Conservation (phyloP, 768 basidiomycete species). For the Xerocomus spinulosus region DNA sequence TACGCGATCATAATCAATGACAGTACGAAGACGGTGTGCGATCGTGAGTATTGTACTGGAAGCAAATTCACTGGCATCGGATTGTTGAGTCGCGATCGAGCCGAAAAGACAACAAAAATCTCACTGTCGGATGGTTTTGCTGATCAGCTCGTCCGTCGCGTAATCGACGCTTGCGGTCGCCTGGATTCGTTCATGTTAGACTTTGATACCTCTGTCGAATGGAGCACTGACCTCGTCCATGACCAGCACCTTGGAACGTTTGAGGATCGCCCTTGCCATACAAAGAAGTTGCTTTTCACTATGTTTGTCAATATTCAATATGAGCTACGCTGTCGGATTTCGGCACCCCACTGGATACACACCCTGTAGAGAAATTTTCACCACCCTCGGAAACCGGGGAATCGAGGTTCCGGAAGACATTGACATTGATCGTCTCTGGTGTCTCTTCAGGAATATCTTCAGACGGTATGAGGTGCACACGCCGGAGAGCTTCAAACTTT, state of each 20-base stretch:
- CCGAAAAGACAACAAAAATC: slow-evolving; percentile 19
- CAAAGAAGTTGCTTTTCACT: slow-evolving; percentile 84
- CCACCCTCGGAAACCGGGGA: slow-evolving; percentile 76
- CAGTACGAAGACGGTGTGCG: slow-evolving; percentile 72
- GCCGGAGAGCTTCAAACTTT: slow-evolving; percentile 78
- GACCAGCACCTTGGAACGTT: slow-evolving; percentile 69
- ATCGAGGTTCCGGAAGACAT: slow-evolving; percentile 74
- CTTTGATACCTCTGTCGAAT: no score
- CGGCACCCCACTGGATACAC: slow-evolving; percentile 12
- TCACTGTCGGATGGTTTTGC: slow-evolving; percentile 76
- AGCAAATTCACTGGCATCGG: slow-evolving; percentile 57
- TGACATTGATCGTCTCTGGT: slow-evolving; percentile 52
- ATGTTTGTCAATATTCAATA: not conserved
- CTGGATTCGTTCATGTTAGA: no score
- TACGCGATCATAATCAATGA: slow-evolving; percentile 82
- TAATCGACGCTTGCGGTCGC: slow-evolving; percentile 79
- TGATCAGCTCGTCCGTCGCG: slow-evolving; percentile 83
- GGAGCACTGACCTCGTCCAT: slow-evolving; percentile 70
- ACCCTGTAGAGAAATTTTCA: slow-evolving; percentile 89
- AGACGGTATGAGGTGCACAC: slow-evolving; percentile 73
- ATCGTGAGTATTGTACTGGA: slow-evolving; percentile 81
- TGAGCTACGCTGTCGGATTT: slow-evolving; percentile 1
- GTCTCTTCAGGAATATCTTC: slow-evolving; percentile 40
- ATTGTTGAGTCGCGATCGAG: not conserved
- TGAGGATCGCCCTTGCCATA: slow-evolving; percentile 83